Percentiles rank a stretch among this genome's conserved stretches.
phyloP scores from a whole-genome alignment of 805 yeast genomes.

The Cyberlindnera subsufficiens region DNA sequence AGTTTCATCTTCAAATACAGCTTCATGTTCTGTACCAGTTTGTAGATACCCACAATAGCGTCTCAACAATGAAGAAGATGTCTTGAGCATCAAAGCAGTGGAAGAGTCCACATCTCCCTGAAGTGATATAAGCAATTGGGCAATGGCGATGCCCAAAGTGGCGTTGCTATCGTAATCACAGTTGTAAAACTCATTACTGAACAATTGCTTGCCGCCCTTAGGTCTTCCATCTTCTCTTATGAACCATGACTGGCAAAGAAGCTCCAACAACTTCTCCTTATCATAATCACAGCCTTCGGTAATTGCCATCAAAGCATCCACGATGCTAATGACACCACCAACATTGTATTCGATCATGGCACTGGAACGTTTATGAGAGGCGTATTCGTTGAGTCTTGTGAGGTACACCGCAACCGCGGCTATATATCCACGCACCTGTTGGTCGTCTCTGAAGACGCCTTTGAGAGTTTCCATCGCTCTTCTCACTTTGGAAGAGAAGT shows the following conservation, averaged over 20 bases:
- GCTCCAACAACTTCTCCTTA: conserved; percentile 1
- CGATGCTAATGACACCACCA: conserved; percentile 36
- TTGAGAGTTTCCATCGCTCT: conserved; percentile 3
- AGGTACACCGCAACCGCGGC: conserved; percentile 11
- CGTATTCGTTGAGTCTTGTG: conserved; percentile 5
- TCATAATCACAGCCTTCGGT: neutral
- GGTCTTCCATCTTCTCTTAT: conserved; percentile 12
- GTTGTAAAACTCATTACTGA: conserved; percentile 8
- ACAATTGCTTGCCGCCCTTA: neutral
- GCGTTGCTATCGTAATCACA: conserved; percentile 14
- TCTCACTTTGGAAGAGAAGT: neutral
- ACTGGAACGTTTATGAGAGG: conserved; percentile 5
- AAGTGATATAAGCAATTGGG: conserved; percentile 9
- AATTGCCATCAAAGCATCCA: conserved; percentile 8
- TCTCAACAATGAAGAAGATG: conserved; percentile 5
- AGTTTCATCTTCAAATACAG: conserved; percentile 10
- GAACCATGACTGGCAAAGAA: conserved; percentile 10
- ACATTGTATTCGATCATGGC: conserved; percentile 30
- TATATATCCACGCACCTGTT: conserved; percentile 7
- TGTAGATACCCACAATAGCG: conserved; percentile 11
- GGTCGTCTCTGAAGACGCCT: conserved; percentile 3
- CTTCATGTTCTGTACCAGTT: conserved; percentile 5
- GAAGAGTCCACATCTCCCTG: conserved; percentile 1
- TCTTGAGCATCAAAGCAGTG: conserved; percentile 3
- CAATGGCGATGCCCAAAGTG: conserved; percentile 11